Evolutionary conservation across 2,329 filamentous ascomycete genomes (phyloP), one percentile per base, ranked within the genome.

Genomic region (Ustulina deusta): DNA sequence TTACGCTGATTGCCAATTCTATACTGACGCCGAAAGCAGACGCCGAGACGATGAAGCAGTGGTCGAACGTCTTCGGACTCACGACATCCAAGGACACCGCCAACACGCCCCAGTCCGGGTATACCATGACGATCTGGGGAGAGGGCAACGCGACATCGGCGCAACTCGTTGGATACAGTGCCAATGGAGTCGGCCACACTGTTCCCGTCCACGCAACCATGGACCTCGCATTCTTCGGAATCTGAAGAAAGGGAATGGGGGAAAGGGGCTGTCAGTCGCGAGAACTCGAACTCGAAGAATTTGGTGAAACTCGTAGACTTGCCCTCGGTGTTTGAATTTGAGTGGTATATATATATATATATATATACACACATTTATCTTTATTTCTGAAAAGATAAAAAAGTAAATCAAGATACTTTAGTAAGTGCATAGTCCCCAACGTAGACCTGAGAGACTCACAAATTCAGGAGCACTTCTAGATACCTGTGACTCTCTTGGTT

Each of bases 11-110:
- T 52, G 44, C 25, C 17, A 29, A 15, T n/a, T n/a, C n/a, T n/a
- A 61, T 54, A 32, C 70, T 74, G 48, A 75, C 55, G 11, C 34
- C 11, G 10, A n/a, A 22, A 29, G 42, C 13, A 76, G 74, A 76
- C 66, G 69, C 69, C 54, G 82, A 84, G 72, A 78, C 78, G 17
- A 70, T 84, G 62, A 83, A 84, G 74, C 78, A 84, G 69, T 84
- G 82, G 83, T 80, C 80, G 17, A 79, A 82, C 49, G 83, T 87
- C 6, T 78, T 83, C 25, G 81, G 81, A 10, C 71, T 76, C 38
- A 75, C 70, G 66, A 74, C 72, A 38, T 74, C 77, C 63, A 77
- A 75, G 59, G 69, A 78, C 49, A 63, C 60, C 63, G 38, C 74
- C 49, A 76, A 79, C 67, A 78, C 73, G 20, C 80, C 80, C 1